Conservation (phyloP, 2,329 filamentous ascomycete genomes). For the Beauveria australis region DNA sequence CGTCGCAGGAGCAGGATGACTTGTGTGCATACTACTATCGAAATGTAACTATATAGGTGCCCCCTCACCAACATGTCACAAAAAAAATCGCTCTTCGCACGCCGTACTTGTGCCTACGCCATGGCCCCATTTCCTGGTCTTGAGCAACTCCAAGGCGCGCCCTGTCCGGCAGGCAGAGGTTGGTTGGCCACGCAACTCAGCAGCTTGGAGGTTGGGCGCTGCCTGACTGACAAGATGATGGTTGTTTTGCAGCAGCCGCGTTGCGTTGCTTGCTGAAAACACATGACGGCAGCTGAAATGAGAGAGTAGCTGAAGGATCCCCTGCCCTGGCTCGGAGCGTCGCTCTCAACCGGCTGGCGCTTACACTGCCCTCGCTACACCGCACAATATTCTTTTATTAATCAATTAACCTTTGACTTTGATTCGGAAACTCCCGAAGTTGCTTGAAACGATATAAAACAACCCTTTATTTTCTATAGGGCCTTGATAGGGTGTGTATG, state of each 20-base stretch:
- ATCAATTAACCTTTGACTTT: background rate
- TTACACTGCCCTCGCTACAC: background rate
- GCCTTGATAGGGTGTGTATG: slow-evolving; percentile 2
- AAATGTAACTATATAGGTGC: slow-evolving; percentile 10
- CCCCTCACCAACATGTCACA: slow-evolving; percentile 10
- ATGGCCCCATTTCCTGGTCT: slow-evolving; percentile 3
- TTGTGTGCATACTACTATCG: slow-evolving; percentile 8
- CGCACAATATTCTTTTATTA: background rate
- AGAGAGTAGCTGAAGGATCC: background rate
- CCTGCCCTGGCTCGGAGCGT: background rate
- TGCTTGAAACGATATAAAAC: slow-evolving; percentile 1
- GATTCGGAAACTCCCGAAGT: slow-evolving; percentile 1
- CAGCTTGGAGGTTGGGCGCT: background rate
- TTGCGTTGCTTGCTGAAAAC: background rate
- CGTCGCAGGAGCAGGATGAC: slow-evolving; percentile 8
- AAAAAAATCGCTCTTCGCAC: slow-evolving; percentile 8
- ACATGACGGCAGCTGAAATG: background rate
- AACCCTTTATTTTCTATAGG: background rate
- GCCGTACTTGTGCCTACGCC: slow-evolving; percentile 3
- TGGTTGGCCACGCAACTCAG: background rate
- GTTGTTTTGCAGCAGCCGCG: background rate
- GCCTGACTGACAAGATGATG: background rate
- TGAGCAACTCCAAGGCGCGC: slow-evolving; percentile 5
- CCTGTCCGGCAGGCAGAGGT: slow-evolving; percentile 5
- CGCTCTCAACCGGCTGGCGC: background rate